Percentiles rank a stretch among this genome's conserved stretches.
phyloP scores from a whole-genome alignment of 192 early-diverging fungal genomes.

The Rhizoclosmatium globosum region DNA sequence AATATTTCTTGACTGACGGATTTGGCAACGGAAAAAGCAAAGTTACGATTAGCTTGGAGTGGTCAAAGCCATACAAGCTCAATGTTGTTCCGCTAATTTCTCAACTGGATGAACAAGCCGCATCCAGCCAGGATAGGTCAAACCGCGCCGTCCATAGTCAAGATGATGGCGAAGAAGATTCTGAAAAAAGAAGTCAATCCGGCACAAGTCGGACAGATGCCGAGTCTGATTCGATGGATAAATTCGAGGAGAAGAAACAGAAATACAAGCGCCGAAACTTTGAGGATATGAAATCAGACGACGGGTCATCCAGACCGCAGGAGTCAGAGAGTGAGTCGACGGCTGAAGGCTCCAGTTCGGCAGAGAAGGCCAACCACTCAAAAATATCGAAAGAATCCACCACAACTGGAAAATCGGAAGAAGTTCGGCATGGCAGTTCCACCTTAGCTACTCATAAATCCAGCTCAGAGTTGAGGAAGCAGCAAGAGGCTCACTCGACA shows the following conservation, averaged over 20 bases:
- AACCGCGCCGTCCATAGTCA: conserved; percentile 26
- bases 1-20: conserved; percentile 43
- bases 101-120: conserved; percentile 14
- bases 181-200: conserved; percentile 3
- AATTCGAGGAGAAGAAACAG: conserved; percentile 1
- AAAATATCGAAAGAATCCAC: too few relatives aligned
- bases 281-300: background rate
- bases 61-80: conserved; percentile 52
- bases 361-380: too few relatives aligned
- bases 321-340: background rate
- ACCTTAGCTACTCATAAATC: too few relatives aligned
- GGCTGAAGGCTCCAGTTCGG: background rate
- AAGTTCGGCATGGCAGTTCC: too few relatives aligned
- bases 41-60: conserved; percentile 43
- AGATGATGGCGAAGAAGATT: conserved; percentile 29
- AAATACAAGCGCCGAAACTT: conserved; percentile 1
- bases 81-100: conserved; percentile 38
- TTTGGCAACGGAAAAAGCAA: conserved; percentile 42
- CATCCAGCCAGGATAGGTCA: conserved; percentile 1
- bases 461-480: too few relatives aligned
- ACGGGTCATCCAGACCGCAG: background rate
- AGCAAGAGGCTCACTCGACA: too few relatives aligned
- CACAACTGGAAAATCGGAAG: too few relatives aligned
- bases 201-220: background rate
- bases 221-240: conserved; percentile 20